Evolutionary conservation across 1,284 basidiomycete genomes (phyloP).

Genomic region (Trichosporon faecale): DNA sequence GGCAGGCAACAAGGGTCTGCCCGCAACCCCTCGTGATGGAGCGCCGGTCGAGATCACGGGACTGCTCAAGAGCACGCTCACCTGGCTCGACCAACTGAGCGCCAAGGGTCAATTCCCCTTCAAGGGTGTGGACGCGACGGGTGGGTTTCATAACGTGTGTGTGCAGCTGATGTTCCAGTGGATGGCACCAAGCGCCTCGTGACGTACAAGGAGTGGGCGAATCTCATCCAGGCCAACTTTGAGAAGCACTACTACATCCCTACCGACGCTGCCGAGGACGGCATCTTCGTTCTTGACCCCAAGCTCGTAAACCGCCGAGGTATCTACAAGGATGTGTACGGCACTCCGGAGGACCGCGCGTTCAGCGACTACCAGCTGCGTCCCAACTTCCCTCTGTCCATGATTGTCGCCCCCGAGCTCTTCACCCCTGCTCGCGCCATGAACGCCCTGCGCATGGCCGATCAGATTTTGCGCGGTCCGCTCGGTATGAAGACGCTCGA

Average conservation of each 20-base stretch:
- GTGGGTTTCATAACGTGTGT: constrained; percentile 56
- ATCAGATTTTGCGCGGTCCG: constrained; percentile 71
- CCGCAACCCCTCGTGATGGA: constrained; percentile 92
- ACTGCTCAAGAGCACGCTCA: constrained; percentile 83
- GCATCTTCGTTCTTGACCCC: constrained; percentile 67
- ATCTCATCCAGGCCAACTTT: constrained; percentile 79
- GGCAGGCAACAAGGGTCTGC: constrained; percentile 89
- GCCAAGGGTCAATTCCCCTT: constrained; percentile 74
- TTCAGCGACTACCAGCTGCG: constrained; percentile 97
- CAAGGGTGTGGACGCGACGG: constrained; percentile 75
- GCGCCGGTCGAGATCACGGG: constrained; percentile 95
- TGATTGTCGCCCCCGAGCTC: constrained; percentile 94
- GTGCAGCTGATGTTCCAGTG: constrained; percentile 55
- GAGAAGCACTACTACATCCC: constrained; percentile 90
- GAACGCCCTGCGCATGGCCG: constrained; percentile 69
- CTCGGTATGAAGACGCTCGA: constrained; percentile 94
- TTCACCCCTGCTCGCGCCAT: constrained; percentile 80
- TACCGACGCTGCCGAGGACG: constrained; percentile 69
- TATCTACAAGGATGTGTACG: constrained; percentile 97
- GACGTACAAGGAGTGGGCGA: constrained; percentile 86
- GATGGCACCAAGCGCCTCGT: constrained; percentile 68
- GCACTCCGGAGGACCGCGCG: constrained; percentile 77
- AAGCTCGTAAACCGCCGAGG: constrained; percentile 81
- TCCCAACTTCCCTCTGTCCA: constrained; percentile 89
- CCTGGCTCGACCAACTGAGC: constrained; percentile 76